Percentiles rank a stretch among this genome's conserved stretches.
Evolutionary conservation across 352 stramenopile genomes (phyloP).

Genomic region (Albugo candida): DNA sequence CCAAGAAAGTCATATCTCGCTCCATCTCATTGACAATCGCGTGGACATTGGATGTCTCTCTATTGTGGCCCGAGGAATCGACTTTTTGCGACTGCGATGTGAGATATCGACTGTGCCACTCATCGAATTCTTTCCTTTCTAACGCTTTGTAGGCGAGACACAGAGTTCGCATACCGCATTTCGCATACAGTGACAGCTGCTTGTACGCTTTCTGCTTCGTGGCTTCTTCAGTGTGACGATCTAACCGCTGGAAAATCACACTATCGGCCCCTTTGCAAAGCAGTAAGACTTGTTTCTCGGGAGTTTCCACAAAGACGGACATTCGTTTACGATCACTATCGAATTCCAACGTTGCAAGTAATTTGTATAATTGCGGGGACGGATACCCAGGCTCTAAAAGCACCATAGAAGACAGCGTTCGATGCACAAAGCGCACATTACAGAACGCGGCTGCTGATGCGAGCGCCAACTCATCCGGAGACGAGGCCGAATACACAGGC

Average conservation of each 20-base stretch:
- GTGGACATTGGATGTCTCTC: background rate
- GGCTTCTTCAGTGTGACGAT: background rate
- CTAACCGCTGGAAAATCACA: constrained; percentile 54
- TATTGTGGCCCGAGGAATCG: constrained; percentile 8
- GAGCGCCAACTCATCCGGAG: constrained; percentile 59
- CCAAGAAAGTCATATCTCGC: constrained; percentile 49
- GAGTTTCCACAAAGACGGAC: constrained; percentile 85
- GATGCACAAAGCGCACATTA: constrained; percentile 61
- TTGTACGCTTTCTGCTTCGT: constrained; percentile 18
- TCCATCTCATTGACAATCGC: constrained; percentile 72
- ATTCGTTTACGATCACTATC: constrained; percentile 95
- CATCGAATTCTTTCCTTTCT: constrained; percentile 20
- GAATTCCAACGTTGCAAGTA: constrained; percentile 93
- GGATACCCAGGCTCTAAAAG: constrained; percentile 24
- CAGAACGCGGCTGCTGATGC: constrained; percentile 52
- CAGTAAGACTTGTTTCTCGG: constrained; percentile 29
- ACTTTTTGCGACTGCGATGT: constrained; percentile 39
- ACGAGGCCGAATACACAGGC: constrained; percentile 63
- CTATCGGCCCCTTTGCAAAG: constrained; percentile 69
- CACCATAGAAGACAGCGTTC: constrained; percentile 33
- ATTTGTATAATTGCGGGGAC: constrained; percentile 41
- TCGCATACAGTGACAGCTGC: constrained; percentile 45
- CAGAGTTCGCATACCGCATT: constrained; percentile 58
- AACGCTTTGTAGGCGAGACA: constrained; percentile 51
- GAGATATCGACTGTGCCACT: constrained; percentile 38